Conservation (phyloP, 371 early-diverging fungal genomes). For the Mucor sp. region DNA sequence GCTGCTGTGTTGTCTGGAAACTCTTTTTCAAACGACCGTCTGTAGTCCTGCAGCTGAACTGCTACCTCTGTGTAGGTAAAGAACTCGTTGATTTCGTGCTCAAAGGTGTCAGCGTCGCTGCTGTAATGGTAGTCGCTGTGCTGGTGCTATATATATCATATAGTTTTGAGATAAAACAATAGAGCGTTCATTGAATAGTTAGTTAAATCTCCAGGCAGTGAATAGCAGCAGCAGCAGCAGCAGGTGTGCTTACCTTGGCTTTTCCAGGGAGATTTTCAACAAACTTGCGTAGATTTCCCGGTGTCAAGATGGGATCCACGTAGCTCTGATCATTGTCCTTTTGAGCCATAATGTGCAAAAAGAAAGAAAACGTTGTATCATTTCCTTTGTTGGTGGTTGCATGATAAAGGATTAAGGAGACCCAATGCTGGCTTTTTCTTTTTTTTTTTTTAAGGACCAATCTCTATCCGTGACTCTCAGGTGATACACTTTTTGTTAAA, state of each 20-base stretch:
- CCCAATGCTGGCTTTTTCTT: not conserved
- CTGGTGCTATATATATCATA: slow-evolving; percentile 48
- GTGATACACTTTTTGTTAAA: not conserved
- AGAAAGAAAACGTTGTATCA: not conserved
- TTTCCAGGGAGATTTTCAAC: slow-evolving; percentile 38
- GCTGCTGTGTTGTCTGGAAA: not conserved
- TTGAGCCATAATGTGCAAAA: not conserved
- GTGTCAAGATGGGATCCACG: slow-evolving; percentile 30
- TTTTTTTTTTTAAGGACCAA: not conserved
- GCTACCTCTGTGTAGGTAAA: slow-evolving; percentile 66
- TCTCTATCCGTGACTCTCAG: not conserved
- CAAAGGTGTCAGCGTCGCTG: slow-evolving; percentile 60
- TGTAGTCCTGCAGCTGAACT: slow-evolving; percentile 47
- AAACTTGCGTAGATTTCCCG: slow-evolving; percentile 36
- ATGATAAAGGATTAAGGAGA: slow-evolving; percentile 3
- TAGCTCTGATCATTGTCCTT: not conserved
- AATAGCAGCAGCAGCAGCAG: no score
- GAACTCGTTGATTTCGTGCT: slow-evolving; percentile 77
- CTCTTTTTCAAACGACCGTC: slow-evolving; percentile 40
- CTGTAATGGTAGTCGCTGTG: slow-evolving; percentile 60
- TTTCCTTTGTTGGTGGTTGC: not conserved
- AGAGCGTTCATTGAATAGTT: not conserved
- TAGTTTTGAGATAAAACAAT: not conserved
- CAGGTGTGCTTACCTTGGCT: slow-evolving; percentile 31
- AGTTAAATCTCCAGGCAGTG: not conserved